Conservation (phyloP, 2,329 filamentous ascomycete genomes). For the Fusarium cicatricum region DNA sequence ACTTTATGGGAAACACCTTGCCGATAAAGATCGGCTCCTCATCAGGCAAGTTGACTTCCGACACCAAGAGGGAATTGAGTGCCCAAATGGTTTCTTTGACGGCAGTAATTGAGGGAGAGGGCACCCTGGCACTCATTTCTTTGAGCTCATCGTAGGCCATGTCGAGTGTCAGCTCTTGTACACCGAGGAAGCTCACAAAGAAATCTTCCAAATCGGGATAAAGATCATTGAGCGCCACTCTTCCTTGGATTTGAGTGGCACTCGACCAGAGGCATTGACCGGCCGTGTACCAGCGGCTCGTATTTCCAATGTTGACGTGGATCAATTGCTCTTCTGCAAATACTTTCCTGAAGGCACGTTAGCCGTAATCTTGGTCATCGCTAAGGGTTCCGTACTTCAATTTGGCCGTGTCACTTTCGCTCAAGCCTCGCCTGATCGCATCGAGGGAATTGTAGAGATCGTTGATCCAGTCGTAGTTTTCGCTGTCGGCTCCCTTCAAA, state of each 20-base stretch:
- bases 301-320: conserved; percentile 8
- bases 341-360: background rate
- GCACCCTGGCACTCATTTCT: conserved; percentile 12
- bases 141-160: conserved; percentile 47
- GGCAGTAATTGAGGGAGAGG: conserved; percentile 22
- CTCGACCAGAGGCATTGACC: conserved; percentile 48
- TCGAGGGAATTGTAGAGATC: conserved; percentile 17
- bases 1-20: conserved; percentile 37
- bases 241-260: conserved; percentile 41
- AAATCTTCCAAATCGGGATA: conserved; percentile 44
- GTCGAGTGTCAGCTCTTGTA: conserved; percentile 39
- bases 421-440: background rate
- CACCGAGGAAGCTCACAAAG: conserved; percentile 43
- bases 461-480: conserved; percentile 30
- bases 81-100: conserved; percentile 45
- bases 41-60: background rate
- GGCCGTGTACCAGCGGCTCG: conserved; percentile 40
- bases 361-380: background rate
- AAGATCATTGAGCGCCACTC: conserved; percentile 37
- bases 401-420: background rate
- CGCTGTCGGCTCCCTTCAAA: conserved; percentile 6
- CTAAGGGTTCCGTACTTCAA: conserved; percentile 1
- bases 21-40: conserved; percentile 14
- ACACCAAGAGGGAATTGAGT: conserved; percentile 45
- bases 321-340: conserved; percentile 24